phyloP scores from a whole-genome alignment of 768 basidiomycete genomes.

The Candolleomyces aberdarensis region DNA sequence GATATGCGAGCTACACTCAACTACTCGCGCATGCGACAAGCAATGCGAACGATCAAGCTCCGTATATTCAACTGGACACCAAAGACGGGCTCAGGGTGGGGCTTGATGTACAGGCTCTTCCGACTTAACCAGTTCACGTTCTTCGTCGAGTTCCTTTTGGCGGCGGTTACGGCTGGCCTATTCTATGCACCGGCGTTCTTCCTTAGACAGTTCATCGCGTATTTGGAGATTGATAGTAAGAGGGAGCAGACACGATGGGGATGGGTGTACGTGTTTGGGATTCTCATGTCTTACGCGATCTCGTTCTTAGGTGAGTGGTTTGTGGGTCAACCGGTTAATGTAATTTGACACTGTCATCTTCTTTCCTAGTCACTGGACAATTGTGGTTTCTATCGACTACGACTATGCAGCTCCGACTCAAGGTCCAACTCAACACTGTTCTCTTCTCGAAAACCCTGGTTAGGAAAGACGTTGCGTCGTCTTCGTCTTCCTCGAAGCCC shows the following conservation, averaged over 20 bases:
- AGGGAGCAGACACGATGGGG: slow-evolving; percentile 65
- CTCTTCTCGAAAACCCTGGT: slow-evolving; percentile 87
- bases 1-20: slow-evolving; percentile 66
- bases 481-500: slow-evolving; percentile 35
- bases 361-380: slow-evolving; percentile 54
- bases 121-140: slow-evolving; percentile 50
- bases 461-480: slow-evolving; percentile 79
- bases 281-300: slow-evolving; percentile 30
- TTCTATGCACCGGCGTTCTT: slow-evolving; percentile 72
- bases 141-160: slow-evolving; percentile 42
- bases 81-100: slow-evolving; percentile 59
- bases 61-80: slow-evolving; percentile 58
- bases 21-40: slow-evolving; percentile 61
- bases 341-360: neutral
- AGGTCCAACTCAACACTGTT: slow-evolving; percentile 77
- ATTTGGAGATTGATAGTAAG: slow-evolving; percentile 61
- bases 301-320: slow-evolving; percentile 28
- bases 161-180: slow-evolving; percentile 52
- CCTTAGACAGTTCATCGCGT: slow-evolving; percentile 54
- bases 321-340: neutral
- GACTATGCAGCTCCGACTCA: slow-evolving; percentile 64
- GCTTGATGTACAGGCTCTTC: slow-evolving; percentile 56
- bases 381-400: slow-evolving; percentile 71
- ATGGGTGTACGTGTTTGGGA: slow-evolving; percentile 54
- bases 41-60: slow-evolving; percentile 48